Percentiles rank a stretch among this genome's conserved stretches.
Evolutionary conservation across 2,329 filamentous ascomycete species (phyloP).

Genomic region (Ophioceras dolichostomum): DNA sequence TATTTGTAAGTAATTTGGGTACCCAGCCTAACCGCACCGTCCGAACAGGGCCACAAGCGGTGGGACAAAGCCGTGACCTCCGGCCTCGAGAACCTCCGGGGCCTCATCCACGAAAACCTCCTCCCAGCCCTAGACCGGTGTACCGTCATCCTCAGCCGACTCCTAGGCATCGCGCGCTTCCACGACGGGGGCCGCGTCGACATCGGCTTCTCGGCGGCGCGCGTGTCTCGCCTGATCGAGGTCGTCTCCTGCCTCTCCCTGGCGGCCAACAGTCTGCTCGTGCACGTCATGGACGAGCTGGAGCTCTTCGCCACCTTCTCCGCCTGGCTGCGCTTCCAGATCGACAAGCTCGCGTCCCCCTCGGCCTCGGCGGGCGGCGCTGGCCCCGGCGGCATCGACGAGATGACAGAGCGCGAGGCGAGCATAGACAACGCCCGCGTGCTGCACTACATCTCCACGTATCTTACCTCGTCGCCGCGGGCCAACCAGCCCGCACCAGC

Average conservation of each 20-base stretch:
- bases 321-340: slow-evolving; percentile 71
- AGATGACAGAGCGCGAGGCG: slow-evolving; percentile 66
- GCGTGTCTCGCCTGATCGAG: slow-evolving; percentile 55
- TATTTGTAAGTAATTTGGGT: too few species aligned
- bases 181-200: slow-evolving; percentile 49
- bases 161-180: slow-evolving; percentile 75
- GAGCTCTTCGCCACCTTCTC: slow-evolving; percentile 69
- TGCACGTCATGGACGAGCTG: slow-evolving; percentile 63
- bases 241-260: slow-evolving; percentile 65
- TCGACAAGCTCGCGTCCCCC: slow-evolving; percentile 59
- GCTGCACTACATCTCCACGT: slow-evolving; percentile 64
- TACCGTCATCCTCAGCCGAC: slow-evolving; percentile 65
- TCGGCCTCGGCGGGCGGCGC: slow-evolving; percentile 40
- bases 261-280: slow-evolving; percentile 60
- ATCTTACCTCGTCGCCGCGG: slow-evolving; percentile 26
- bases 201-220: slow-evolving; percentile 51
- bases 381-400: slow-evolving; percentile 47
- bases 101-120: slow-evolving; percentile 75
- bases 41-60: slow-evolving; percentile 74
- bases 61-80: slow-evolving; percentile 83
- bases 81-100: slow-evolving; percentile 66
- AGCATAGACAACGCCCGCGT: slow-evolving; percentile 62
- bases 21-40: too few species aligned
- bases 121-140: slow-evolving; percentile 79
- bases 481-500: background rate